phyloP scores from a whole-genome alignment of 495 filamentous ascomycete genomes.

The Oidiodendron maius region DNA sequence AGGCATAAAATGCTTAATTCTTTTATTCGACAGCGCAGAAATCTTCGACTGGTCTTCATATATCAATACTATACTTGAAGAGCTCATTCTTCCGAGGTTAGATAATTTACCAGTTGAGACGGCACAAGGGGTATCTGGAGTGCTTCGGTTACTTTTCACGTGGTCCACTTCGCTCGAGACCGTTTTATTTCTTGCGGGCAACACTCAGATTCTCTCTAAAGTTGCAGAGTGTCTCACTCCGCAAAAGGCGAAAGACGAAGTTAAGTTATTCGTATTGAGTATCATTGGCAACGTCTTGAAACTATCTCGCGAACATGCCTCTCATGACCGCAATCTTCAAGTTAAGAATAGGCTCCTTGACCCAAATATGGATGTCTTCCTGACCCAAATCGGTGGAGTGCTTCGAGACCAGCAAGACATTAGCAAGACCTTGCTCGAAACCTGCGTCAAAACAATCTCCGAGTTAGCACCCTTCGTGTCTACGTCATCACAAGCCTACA shows the following conservation, averaged over 20 bases:
- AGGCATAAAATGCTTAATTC: conserved; percentile 71
- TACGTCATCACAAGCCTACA: conserved; percentile 60
- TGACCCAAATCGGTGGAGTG: conserved; percentile 60
- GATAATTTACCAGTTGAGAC: conserved; percentile 80
- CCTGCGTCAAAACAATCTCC: conserved; percentile 71
- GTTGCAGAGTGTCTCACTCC: conserved; percentile 66
- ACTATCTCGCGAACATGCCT: conserved; percentile 12
- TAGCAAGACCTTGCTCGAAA: conserved; percentile 64
- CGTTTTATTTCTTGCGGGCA: conserved; percentile 60
- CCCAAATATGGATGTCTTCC: conserved; percentile 61
- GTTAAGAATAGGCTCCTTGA: conserved; percentile 59
- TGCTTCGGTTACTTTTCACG: conserved; percentile 71
- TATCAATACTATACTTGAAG: conserved; percentile 59
- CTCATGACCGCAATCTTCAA: conserved; percentile 45
- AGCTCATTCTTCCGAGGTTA: conserved; percentile 70
- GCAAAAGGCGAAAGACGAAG: conserved; percentile 77
- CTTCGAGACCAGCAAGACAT: conserved; percentile 51
- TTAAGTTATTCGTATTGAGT: conserved; percentile 75
- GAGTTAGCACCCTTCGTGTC: conserved; percentile 67
- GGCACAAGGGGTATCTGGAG: conserved; percentile 78
- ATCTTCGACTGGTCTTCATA: conserved; percentile 66
- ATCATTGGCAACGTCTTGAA: conserved; percentile 62
- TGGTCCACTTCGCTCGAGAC: conserved; percentile 67
- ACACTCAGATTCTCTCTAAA: conserved; percentile 57
- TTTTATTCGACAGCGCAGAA: conserved; percentile 64